A percentile compares a stretch with the other conserved stretches of the same genome.
phyloP scores from a whole-genome alignment of 2,329 filamentous ascomycete genomes.

The Colletotrichum karsti region DNA sequence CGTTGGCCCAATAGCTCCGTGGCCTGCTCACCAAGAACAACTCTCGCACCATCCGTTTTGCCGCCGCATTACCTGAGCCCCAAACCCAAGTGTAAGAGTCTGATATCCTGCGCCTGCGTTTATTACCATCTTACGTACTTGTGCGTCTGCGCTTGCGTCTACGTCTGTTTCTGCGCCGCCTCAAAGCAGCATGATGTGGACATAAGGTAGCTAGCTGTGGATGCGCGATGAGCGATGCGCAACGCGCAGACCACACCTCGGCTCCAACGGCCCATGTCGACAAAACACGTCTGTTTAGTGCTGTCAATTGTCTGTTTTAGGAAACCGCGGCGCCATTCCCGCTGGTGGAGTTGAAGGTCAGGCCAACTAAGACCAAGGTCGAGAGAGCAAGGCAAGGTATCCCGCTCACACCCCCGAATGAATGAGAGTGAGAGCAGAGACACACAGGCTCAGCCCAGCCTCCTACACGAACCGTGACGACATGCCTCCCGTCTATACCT shows the following conservation, averaged over 20 bases:
- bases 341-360: constrained; percentile 8
- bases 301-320: constrained; percentile 20
- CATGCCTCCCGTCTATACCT: constrained; percentile 13
- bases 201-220: not conserved
- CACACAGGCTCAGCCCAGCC: constrained; percentile 21
- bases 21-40: not conserved
- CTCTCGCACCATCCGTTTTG: constrained; percentile 12
- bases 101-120: not conserved
- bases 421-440: too few relatives aligned
- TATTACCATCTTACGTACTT: not conserved
- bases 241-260: not conserved
- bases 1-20: not conserved
- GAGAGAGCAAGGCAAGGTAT: constrained; percentile 10
- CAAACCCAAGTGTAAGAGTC: not conserved
- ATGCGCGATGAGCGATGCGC: not conserved
- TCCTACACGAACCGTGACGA: constrained; percentile 27
- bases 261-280: constrained; percentile 1
- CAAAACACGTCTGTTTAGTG: constrained; percentile 15
- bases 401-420: not conserved
- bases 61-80: constrained; percentile 14
- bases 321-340: constrained; percentile 24
- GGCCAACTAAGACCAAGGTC: not conserved
- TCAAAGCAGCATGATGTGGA: not conserved
- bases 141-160: not conserved
- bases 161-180: constrained; percentile 3